Evolutionary conservation across 495 filamentous ascomycete genomes (phyloP).

Genomic region (Talaromyces nanjingensis): DNA sequence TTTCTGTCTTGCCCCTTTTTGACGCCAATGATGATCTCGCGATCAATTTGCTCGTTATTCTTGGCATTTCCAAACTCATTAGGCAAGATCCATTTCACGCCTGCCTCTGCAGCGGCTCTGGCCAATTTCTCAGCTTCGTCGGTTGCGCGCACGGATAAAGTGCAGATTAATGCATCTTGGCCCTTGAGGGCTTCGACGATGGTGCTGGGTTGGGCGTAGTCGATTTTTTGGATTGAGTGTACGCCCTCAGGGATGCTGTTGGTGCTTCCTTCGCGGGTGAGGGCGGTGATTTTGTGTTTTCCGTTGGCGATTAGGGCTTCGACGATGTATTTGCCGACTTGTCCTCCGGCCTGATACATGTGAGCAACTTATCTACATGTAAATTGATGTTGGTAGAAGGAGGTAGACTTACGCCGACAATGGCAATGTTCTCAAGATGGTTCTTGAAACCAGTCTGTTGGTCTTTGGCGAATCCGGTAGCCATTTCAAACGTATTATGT

Average conservation of each 20-base stretch:
- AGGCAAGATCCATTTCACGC: constrained; percentile 57
- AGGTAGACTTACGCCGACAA: constrained; percentile 36
- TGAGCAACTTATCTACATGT: neutral
- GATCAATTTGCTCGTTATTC: constrained; percentile 23
- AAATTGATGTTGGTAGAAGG: neutral
- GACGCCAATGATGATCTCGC: constrained; percentile 24
- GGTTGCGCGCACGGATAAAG: constrained; percentile 34
- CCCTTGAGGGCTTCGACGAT: constrained; percentile 41
- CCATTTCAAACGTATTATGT: neutral
- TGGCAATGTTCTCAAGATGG: constrained; percentile 37
- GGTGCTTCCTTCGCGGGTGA: constrained; percentile 39
- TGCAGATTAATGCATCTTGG: constrained; percentile 56
- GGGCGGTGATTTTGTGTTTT: constrained; percentile 45
- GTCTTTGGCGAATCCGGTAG: constrained; percentile 21
- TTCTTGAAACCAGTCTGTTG: constrained; percentile 35
- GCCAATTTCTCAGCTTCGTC: constrained; percentile 43
- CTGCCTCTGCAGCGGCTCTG: constrained; percentile 53
- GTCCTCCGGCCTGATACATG: constrained; percentile 41
- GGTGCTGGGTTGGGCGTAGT: constrained; percentile 40
- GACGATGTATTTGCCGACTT: constrained; percentile 47
- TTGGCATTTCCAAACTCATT: constrained; percentile 46
- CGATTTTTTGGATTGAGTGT: constrained; percentile 23
- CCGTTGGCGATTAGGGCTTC: constrained; percentile 40
- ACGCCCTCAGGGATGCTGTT: constrained; percentile 37
- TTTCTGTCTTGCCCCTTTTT: constrained; percentile 11